phyloP scores from a whole-genome alignment of 1,284 basidiomycete genomes.

The Thelephora terrestris region DNA sequence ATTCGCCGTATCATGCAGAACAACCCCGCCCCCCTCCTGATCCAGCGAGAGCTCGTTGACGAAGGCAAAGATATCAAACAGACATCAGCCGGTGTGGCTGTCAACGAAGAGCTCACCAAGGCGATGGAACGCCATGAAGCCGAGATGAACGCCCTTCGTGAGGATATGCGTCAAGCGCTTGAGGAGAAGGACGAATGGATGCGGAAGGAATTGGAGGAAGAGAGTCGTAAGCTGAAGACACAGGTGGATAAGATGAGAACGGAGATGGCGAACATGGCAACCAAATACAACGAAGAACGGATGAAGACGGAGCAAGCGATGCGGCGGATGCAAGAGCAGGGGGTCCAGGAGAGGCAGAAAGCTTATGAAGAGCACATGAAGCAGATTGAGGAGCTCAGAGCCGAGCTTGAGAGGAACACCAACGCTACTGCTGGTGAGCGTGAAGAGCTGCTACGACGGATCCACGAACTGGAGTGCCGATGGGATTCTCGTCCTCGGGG shows the following conservation, averaged over 20 bases:
- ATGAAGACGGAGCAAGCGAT: too few relatives aligned
- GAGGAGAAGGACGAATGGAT: neutral
- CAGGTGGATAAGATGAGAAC: neutral
- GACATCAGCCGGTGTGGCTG: neutral
- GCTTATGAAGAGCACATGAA: too few relatives aligned
- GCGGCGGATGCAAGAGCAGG: too few relatives aligned
- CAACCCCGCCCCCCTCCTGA: slow-evolving; percentile 6
- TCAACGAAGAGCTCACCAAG: slow-evolving; percentile 1
- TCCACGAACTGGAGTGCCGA: too few relatives aligned
- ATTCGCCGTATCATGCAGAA: slow-evolving; percentile 8
- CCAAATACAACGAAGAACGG: too few relatives aligned
- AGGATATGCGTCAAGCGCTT: neutral
- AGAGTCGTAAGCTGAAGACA: neutral
- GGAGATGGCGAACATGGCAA: neutral
- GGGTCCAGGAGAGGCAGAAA: too few relatives aligned
- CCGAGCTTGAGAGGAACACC: too few relatives aligned
- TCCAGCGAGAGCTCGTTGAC: slow-evolving; percentile 11
- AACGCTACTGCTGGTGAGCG: too few relatives aligned
- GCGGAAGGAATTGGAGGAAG: neutral
- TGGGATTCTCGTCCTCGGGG: too few relatives aligned
- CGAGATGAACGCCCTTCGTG: neutral
- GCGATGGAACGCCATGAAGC: neutral
- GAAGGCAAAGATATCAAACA: neutral
- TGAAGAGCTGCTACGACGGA: too few relatives aligned
- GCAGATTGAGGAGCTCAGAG: too few relatives aligned